Evolutionary conservation across 202 grass and related monocot species (phyloP).

Genomic region (Panicum hallii): DNA sequence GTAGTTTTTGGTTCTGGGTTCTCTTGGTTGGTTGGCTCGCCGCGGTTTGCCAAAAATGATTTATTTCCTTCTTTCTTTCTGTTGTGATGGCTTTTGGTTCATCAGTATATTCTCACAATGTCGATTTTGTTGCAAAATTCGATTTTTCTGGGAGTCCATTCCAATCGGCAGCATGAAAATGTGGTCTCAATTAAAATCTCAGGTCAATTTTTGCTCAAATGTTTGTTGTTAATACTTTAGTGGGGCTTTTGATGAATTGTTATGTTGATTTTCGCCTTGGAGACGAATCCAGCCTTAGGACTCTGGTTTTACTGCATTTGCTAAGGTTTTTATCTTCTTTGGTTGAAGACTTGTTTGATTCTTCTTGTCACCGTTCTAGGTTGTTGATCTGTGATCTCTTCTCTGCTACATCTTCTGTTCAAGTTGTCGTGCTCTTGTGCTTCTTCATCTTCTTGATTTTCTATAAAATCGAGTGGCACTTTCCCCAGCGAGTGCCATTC

Average conservation of each 20-base stretch:
- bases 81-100: background rate
- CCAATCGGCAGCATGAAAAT: background rate
- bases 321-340: slow-evolving; percentile 4
- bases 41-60: background rate
- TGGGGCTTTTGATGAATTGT: background rate
- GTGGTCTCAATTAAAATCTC: slow-evolving; percentile 8
- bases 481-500: slow-evolving; percentile 31
- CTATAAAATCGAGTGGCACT: slow-evolving; percentile 33
- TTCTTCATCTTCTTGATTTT: slow-evolving; percentile 44
- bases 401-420: slow-evolving; percentile 18
- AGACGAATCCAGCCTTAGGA: background rate
- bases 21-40: background rate
- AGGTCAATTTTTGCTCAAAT: background rate
- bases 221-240: background rate
- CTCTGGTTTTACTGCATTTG: slow-evolving; percentile 24
- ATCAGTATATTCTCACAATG: background rate
- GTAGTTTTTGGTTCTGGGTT: slow-evolving; percentile 25
- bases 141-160: background rate
- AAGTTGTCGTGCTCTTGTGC: slow-evolving; percentile 5
- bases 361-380: background rate
- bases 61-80: background rate
- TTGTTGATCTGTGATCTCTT: slow-evolving; percentile 30
- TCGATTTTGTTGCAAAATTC: slow-evolving; percentile 13
- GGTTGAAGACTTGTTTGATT: background rate
- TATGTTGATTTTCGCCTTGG: background rate